Base-by-base conservation (phyloP, 805 yeast genomes). In the Lipomyces chichibuensis region DNA sequence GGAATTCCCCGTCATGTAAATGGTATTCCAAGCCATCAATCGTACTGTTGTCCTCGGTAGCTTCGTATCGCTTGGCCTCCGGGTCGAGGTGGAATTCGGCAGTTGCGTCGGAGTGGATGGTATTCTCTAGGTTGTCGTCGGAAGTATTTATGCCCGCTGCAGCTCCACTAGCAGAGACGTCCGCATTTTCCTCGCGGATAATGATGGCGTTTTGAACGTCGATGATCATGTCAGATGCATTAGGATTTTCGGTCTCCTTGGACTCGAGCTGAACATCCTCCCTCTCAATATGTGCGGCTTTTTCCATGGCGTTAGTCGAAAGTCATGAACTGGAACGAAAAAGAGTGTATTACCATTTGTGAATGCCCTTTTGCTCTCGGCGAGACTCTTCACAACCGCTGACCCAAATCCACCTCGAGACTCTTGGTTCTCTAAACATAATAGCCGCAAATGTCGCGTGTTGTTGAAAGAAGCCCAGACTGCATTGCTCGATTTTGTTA, bases 1-100 rank as follows among this genome's bases (percentile, higher is more conserved):
- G 53, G 54, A 46, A 65, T 32, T 65, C 68, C 46, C 63, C 68
- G 35, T 65, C 68, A 43, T 65, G 68, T 20, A 65, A 58, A 55
- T 65, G 68, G 46, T 65, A 65, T 27, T 65, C 68, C 13, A 57
- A 62, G 43, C n/a, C 61, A 35, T 65, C 68, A 20, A 64, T 65
- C 13, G 62, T 9, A 0, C 51, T 59, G 20, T 61, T 62, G 14
- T 20, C 20, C 17, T 51, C 17, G 14, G 59, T 27, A 2, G 68
- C 68, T 6, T 39, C 46, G 37, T 65, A 65, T 49, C 63, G 58
- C 11, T 35, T 58, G 14, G 63, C 60, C n/a, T 64, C 62, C n/a
- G 59, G 29, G 37, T 65, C 60, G 49, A 60, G 46, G 8, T 29
- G 17, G 23, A 43, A 43, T 17, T 43, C 23, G 14, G 20, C 20